Conservation (phyloP, 2,329 filamentous ascomycete species). For the Lachnellula willkommii region DNA sequence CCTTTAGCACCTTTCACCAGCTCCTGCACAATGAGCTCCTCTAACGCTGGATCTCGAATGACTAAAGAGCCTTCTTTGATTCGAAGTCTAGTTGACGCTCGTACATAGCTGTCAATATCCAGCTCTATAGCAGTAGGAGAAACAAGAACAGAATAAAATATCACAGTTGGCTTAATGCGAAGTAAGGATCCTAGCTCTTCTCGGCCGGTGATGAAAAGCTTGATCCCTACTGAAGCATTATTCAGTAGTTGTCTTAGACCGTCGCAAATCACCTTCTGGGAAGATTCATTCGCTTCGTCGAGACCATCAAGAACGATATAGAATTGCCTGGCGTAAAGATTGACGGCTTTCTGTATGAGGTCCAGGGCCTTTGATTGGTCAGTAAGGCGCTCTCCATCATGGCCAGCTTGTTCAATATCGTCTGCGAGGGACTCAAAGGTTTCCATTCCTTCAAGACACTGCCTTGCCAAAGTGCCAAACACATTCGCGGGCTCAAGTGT, state of each 20-base stretch:
- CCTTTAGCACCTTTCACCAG: slow-evolving; percentile 13
- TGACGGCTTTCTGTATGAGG: not conserved
- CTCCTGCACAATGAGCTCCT: slow-evolving; percentile 4
- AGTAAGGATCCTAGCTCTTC: slow-evolving; percentile 5
- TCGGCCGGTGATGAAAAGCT: slow-evolving; percentile 6
- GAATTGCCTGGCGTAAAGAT: not conserved
- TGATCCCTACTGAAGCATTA: not conserved
- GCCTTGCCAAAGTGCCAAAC: slow-evolving; percentile 9
- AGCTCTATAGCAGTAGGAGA: slow-evolving; percentile 1
- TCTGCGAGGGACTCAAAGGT: not conserved
- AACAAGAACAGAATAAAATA: not conserved
- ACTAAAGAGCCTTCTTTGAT: slow-evolving; percentile 6
- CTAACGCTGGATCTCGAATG: slow-evolving; percentile 3
- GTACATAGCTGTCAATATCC: slow-evolving; percentile 11
- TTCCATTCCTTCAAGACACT: slow-evolving; percentile 3
- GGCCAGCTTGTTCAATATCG: slow-evolving; percentile 3
- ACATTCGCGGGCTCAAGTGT: slow-evolving; percentile 13
- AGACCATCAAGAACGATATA: slow-evolving; percentile 10
- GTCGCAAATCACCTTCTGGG: slow-evolving; percentile 2
- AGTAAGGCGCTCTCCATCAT: slow-evolving; percentile 4
- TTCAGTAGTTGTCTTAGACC: not conserved
- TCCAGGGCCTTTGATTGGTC: slow-evolving; percentile 1
- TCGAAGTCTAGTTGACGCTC: not conserved
- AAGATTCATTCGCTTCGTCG: slow-evolving; percentile 9
- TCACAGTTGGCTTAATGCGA: not conserved